phyloP scores from a whole-genome alignment of 257 asterid genomes.

The Solanum sparsipilum region DNA sequence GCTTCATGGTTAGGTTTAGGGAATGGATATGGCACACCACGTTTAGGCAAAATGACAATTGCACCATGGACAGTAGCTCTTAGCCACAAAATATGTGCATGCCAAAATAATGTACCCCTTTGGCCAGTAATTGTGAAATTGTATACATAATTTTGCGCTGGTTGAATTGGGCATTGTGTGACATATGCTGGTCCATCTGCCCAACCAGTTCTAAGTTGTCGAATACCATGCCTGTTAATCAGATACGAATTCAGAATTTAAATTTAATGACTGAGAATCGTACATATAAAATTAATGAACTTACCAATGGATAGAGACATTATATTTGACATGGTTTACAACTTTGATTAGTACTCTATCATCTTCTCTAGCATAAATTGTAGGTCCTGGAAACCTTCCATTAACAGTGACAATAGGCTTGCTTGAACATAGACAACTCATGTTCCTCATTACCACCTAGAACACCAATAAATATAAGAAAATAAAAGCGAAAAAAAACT shows the following conservation, averaged over 20 bases:
- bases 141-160: slow-evolving; percentile 64
- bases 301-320: slow-evolving; percentile 80
- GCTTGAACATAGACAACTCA: slow-evolving; percentile 49
- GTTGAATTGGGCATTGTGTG: slow-evolving; percentile 84
- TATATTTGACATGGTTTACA: slow-evolving; percentile 76
- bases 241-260: not conserved
- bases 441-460: slow-evolving; percentile 66
- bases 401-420: slow-evolving; percentile 69
- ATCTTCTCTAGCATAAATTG: slow-evolving; percentile 77
- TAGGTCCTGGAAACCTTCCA: slow-evolving; percentile 81
- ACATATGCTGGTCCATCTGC: slow-evolving; percentile 94
- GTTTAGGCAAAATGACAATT: slow-evolving; percentile 71
- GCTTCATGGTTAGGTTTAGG: slow-evolving; percentile 78
- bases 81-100: slow-evolving; percentile 82
- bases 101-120: slow-evolving; percentile 88
- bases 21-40: slow-evolving; percentile 76
- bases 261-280: not conserved
- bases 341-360: slow-evolving; percentile 60
- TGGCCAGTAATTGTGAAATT: slow-evolving; percentile 84
- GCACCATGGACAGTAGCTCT: slow-evolving; percentile 86
- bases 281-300: not conserved
- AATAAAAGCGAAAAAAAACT: too few species aligned
- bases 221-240: slow-evolving; percentile 61
- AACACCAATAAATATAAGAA: not conserved
- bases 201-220: slow-evolving; percentile 88